Conservation (phyloP, 169 alveolate genomes). For the Babesia caballi region DNA sequence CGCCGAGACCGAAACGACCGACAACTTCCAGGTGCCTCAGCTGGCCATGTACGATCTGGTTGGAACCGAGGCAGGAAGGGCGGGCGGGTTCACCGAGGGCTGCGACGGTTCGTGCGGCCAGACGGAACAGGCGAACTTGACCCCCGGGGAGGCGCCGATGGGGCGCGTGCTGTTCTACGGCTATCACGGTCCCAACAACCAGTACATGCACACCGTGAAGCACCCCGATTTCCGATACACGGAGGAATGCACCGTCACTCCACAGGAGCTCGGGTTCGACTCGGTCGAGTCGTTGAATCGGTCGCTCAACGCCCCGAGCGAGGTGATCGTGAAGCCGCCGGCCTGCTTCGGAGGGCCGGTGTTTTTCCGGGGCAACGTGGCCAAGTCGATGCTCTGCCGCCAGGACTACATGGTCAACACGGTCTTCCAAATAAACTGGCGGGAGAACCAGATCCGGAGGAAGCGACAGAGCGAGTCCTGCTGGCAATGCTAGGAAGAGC, state of each 20-base stretch:
- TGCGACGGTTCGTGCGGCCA: not conserved
- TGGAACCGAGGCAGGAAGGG: not conserved
- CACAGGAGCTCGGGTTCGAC: constrained; percentile 48
- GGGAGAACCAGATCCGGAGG: constrained; percentile 3
- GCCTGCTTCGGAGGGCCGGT: constrained; percentile 46
- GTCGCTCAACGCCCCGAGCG: constrained; percentile 48
- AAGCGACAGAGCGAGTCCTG: not conserved
- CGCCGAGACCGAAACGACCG: not conserved
- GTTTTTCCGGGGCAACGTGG: constrained; percentile 40
- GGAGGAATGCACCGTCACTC: not conserved
- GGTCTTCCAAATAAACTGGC: constrained; percentile 55
- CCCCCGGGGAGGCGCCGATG: not conserved
- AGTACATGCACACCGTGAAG: not conserved
- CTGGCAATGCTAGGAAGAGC: not conserved
- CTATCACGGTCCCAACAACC: constrained; percentile 15
- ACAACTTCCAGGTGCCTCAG: not conserved
- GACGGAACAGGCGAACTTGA: not conserved
- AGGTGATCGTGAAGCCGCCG: constrained; percentile 49
- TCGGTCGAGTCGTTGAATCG: constrained; percentile 27
- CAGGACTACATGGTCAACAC: constrained; percentile 39
- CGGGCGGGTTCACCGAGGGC: not conserved
- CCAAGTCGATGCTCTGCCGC: constrained; percentile 30
- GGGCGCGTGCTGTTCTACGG: constrained; percentile 46
- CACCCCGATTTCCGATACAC: constrained; percentile 14
- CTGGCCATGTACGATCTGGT: constrained; percentile 1